Conservation (phyloP, 2,329 filamentous ascomycete genomes). For the Colletotrichum lupini region DNA sequence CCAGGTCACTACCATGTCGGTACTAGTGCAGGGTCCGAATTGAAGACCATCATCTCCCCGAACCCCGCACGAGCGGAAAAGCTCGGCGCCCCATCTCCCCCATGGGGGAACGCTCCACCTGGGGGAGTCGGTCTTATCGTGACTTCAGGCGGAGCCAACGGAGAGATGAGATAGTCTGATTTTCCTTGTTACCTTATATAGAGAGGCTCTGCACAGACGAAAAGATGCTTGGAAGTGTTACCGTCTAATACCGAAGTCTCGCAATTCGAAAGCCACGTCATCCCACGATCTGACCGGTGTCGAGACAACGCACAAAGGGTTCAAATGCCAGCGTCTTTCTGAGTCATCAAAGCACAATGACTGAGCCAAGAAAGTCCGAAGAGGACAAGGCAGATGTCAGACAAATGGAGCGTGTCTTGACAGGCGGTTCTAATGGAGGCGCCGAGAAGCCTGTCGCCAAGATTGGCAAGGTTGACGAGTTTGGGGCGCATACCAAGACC, state of each 20-base stretch:
- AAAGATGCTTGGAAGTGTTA: neutral
- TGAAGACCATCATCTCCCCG: slow-evolving; percentile 1
- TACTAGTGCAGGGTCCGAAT: slow-evolving; percentile 27
- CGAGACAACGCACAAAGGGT: neutral
- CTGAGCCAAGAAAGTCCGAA: slow-evolving; percentile 12
- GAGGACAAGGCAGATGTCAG: slow-evolving; percentile 17
- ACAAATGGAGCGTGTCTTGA: slow-evolving; percentile 24
- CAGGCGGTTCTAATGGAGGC: slow-evolving; percentile 6
- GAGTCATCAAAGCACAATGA: slow-evolving; percentile 1
- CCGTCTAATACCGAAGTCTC: neutral
- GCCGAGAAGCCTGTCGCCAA: slow-evolving; percentile 23
- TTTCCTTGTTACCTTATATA: slow-evolving; percentile 12
- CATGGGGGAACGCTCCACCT: slow-evolving; percentile 23
- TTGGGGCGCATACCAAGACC: slow-evolving; percentile 51
- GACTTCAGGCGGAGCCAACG: slow-evolving; percentile 18
- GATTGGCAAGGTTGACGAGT: slow-evolving; percentile 44
- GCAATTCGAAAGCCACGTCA: neutral
- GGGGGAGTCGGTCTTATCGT: slow-evolving; percentile 4
- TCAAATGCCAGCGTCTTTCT: neutral
- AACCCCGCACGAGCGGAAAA: slow-evolving; percentile 33
- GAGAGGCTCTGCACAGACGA: slow-evolving; percentile 6
- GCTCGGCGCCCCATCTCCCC: slow-evolving; percentile 31
- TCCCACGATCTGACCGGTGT: neutral
- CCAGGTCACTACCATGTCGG: neutral
- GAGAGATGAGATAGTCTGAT: neutral